Percentiles rank a stretch among this genome's conserved stretches.
Conservation (phyloP, 179 eudicot species). For the Gypsophila paniculata region DNA sequence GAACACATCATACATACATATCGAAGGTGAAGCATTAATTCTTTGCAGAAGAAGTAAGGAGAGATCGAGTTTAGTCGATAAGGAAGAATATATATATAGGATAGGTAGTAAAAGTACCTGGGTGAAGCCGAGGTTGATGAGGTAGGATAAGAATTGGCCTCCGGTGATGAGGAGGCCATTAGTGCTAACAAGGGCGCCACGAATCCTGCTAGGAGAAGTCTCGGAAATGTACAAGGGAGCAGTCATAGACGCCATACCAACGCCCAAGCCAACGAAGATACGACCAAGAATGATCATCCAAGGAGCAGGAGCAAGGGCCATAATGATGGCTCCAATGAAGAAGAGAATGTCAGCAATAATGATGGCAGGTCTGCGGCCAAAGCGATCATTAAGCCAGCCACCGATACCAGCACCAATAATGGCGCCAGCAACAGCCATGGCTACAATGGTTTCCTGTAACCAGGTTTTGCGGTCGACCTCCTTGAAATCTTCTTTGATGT, state of each 20-base stretch:
- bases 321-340: constrained; percentile 58
- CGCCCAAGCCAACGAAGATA: constrained; percentile 70
- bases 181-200: constrained; percentile 81
- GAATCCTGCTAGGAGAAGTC: constrained; percentile 65
- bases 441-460: constrained; percentile 83
- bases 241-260: constrained; percentile 88
- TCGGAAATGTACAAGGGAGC: constrained; percentile 77
- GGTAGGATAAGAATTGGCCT: constrained; percentile 67
- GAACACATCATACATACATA: neutral
- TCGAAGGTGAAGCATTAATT: no score
- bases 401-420: constrained; percentile 69
- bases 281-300: constrained; percentile 70
- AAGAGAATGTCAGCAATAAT: constrained; percentile 62
- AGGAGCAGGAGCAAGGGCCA: constrained; percentile 57
- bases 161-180: constrained; percentile 74
- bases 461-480: constrained; percentile 53
- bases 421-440: constrained; percentile 81
- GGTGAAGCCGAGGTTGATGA: constrained; percentile 66
- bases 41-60: no score
- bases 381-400: constrained; percentile 60
- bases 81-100: no score
- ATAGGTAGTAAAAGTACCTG: constrained; percentile 30
- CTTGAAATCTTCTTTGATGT: constrained; percentile 62
- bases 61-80: no score
- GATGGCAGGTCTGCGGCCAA: constrained; percentile 58